Evolutionary conservation across 2,329 filamentous ascomycete species (phyloP), one percentile per base, ranked within the genome.

Genomic region (Botrytis pseudocinerea): DNA sequence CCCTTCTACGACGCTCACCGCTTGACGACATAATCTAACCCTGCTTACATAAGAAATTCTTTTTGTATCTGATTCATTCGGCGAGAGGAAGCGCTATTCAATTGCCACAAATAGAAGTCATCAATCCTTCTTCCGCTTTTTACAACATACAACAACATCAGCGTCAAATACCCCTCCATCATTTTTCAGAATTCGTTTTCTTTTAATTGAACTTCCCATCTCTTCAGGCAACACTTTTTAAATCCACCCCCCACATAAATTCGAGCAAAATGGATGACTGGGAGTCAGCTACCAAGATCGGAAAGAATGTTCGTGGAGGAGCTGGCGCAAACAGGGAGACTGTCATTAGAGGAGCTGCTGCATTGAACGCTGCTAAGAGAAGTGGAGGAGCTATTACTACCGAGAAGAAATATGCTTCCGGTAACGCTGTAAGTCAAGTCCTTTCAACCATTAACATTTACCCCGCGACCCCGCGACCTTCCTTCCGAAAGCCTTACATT

Each of bases 231-330:
- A 48, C 44, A n/a, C 32, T 10, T 68, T 42, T 22, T 51, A 54
- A 42, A n/a, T 63, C 42, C 38, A 60, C 35, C 10, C 65, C 28
- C 28, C 44, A 22, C 54, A n/a, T 54, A 74, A 28, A 68, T 25
- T 48, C 69, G 70, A 18, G 59, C 64, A 83, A 78, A 78, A 88
- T 89, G 90, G 87, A 89, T 81, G 94, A 97, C 81, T 98, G 95
- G 95, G 92, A 97, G 80, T 84, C 85, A 78, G 90, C 92, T 79
- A 97, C 94, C 85, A 97, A 96, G 88, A 98, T 99, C 82, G 96
- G 96, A 81, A 93, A 90, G 89, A 95, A 93, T 85, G 89, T 88
- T 81, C 90, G 90, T 77, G 88, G 90, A 78, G 92, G 91, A 79
- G 87, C 84, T 73, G 83, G 82, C 72, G 85, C 71, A 70, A 35